Evolutionary conservation across 371 early-diverging fungal genomes (phyloP), one percentile per base, ranked within the genome.

Genomic region (Phascolomyces articulosus): DNA sequence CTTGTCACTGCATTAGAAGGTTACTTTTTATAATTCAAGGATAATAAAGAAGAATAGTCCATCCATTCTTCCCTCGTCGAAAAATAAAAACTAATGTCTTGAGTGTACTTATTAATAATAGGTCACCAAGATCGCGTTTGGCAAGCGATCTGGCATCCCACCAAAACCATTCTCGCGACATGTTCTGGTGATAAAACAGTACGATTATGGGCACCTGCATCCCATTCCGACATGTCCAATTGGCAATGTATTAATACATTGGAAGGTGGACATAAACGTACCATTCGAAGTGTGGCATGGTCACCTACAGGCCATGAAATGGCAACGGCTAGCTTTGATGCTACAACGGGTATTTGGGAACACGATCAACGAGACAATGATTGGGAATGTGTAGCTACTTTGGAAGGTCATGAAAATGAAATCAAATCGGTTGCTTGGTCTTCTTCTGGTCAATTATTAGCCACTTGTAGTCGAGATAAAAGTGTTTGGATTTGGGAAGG

Each of bases 341-440:
- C 93, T 0, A 91, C 93, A 4, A 95, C 94, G 0, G 93, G 91
- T 18, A 91, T 98, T 57, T 98, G 96, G 97, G 96, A 94, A 73
- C 64, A 73, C 54, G 79, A 79, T 57, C 55, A 73, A 0, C 71
- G 77, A 34, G 72, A 72, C 10, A 59, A 72, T 77, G 92, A 90
- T 16, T 94, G 88, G 81, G 97, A 96, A 69, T 96, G 94, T 74
- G 86, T 93, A 0, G 96, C 96, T 2, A 95, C 96, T 9, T 75
- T 98, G 58, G 99, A 98, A 78, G 99, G 99, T 9, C 99, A 98
- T 78, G 99, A 98, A 80, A 97, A 96, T 78, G 99, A 98, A 78
- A 95, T 94, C 41, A 98, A 98, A 75, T 84, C 90, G 21, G 95
- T 97, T 23, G 82, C 93, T 3, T 98, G 96, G 95, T 90, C 93